phyloP scores from a whole-genome alignment of 345 rosid genomes.

The Aethionema arabicum region DNA sequence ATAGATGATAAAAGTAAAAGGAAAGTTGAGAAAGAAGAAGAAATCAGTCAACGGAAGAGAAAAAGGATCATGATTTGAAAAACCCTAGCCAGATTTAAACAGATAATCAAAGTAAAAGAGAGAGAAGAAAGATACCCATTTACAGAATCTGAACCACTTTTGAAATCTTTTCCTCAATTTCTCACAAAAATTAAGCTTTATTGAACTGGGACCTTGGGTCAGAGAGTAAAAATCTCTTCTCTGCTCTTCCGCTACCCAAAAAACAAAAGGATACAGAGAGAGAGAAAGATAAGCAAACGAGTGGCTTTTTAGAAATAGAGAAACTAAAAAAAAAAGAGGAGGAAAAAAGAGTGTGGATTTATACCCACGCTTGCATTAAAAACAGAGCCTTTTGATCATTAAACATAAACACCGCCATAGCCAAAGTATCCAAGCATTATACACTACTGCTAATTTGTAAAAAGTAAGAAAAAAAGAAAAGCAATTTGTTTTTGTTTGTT shows the following conservation, averaged over 20 bases:
- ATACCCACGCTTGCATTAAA: conserved; percentile 99
- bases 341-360: conserved; percentile 62
- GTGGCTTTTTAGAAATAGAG: conserved; percentile 36
- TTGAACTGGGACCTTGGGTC: conserved; percentile 41
- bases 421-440: conserved; percentile 49
- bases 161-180: conserved; percentile 44
- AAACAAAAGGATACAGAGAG: conserved; percentile 15
- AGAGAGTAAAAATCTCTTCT: conserved; percentile 37
- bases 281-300: conserved; percentile 36
- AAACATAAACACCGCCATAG: conserved; percentile 78
- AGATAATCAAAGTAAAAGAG: conserved; percentile 46
- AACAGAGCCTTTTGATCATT: conserved; percentile 85
- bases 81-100: conserved; percentile 70
- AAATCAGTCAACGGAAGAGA: conserved; percentile 59
- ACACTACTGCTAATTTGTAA: conserved; percentile 11
- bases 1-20: conserved; percentile 25
- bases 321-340: conserved; percentile 31
- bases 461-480: background rate
- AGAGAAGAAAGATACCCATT: conserved; percentile 71
- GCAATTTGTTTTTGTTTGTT: background rate
- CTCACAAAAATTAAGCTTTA: conserved; percentile 41
- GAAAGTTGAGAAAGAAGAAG: conserved; percentile 40
- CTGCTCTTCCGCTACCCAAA: conserved; percentile 30
- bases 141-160: conserved; percentile 74
- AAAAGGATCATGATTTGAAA: conserved; percentile 49